A percentile compares a stretch with the other conserved stretches of the same genome.
These are phyloP conservation scores for Ciborinia camelliae DNA, from an alignment of 2,329 filamentous ascomycete species.

Conservation along the genomic window DNA sequence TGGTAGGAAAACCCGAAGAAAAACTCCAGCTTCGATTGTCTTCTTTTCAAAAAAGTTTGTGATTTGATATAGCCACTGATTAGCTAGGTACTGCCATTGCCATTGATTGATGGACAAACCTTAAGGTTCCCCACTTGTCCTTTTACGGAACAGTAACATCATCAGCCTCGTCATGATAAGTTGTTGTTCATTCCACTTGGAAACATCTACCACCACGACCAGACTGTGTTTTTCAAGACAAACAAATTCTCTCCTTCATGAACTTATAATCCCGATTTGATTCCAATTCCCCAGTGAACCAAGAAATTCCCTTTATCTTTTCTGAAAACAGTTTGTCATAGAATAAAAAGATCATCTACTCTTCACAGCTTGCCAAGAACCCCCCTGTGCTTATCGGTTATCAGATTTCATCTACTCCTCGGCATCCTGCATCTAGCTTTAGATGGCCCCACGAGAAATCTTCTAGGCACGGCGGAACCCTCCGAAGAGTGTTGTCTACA, in stretches of 20 bases:
- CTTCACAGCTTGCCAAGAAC: slow-evolving; percentile 15
- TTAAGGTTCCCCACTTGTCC: no score
- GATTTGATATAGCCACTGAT: background rate
- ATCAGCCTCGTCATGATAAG: no score
- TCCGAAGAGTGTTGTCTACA: slow-evolving; percentile 13
- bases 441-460: slow-evolving; percentile 12
- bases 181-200: no score
- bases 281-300: background rate
- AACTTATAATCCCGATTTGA: background rate
- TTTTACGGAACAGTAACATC: no score
- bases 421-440: slow-evolving; percentile 14
- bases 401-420: slow-evolving; percentile 16
- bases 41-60: no score
- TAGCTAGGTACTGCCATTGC: no score
- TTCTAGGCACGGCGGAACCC: slow-evolving; percentile 1
- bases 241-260: background rate
- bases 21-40: no score
- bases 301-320: background rate
- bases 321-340: slow-evolving; percentile 6
- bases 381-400: slow-evolving; percentile 8
- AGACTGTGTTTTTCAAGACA: no score
- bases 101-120: background rate
- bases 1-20: no score
- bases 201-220: background rate
- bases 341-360: slow-evolving; percentile 5